phyloP scores from a whole-genome alignment of 352 stramenopile species.

The Blastocystis sp. region DNA sequence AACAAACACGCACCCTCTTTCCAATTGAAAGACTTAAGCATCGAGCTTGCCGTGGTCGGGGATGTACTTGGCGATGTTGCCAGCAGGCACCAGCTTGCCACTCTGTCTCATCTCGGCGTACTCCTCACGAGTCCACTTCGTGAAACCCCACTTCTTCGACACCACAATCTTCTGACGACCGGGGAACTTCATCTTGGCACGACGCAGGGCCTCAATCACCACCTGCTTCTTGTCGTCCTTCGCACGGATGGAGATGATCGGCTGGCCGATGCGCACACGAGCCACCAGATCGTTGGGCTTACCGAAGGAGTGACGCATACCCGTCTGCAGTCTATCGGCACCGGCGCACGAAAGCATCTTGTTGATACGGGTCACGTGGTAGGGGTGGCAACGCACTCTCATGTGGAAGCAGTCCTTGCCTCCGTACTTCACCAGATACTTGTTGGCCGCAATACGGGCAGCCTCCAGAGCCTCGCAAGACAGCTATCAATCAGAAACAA shows the following conservation, averaged over 20 bases:
- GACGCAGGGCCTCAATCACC: constrained; percentile 93
- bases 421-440: constrained; percentile 93
- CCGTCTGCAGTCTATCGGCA: constrained; percentile 92
- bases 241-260: constrained; percentile 91
- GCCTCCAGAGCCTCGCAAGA: constrained; percentile 95
- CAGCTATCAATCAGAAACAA: constrained; percentile 79
- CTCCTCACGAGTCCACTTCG: constrained; percentile 93
- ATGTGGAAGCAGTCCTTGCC: constrained; percentile 99
- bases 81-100: constrained; percentile 87
- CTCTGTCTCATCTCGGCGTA: constrained; percentile 91
- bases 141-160: constrained; percentile 99
- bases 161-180: constrained; percentile 98
- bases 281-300: constrained; percentile 95
- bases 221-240: constrained; percentile 89
- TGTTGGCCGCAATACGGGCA: constrained; percentile 96
- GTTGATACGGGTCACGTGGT: constrained; percentile 98
- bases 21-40: neutral
- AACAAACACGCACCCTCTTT: no score
- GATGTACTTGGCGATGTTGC: constrained; percentile 95
- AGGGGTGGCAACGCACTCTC: constrained; percentile 94
- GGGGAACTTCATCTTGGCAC: constrained; percentile 98
- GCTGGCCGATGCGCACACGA: constrained; percentile 95
- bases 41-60: constrained; percentile 78
- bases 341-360: constrained; percentile 99
- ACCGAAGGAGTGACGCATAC: constrained; percentile 98